A percentile compares a stretch with the other conserved stretches of the same genome.
Evolutionary conservation across 768 basidiomycete species (phyloP).

Genomic region (Russula compacta): DNA sequence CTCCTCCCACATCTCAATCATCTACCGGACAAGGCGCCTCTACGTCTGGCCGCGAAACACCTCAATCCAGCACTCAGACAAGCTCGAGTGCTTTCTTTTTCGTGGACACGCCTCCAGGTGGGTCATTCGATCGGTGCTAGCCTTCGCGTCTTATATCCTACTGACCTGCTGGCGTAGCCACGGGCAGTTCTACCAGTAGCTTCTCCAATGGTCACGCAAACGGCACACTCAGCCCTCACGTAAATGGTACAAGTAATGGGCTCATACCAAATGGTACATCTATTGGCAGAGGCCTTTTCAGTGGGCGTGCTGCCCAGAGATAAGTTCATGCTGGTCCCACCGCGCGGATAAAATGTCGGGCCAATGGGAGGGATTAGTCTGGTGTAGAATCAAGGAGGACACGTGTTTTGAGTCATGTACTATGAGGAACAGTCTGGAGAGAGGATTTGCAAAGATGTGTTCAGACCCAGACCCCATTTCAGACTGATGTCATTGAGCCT

Average conservation of each 20-base stretch:
- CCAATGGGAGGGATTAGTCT: background rate
- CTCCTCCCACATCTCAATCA: background rate
- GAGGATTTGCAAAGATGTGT: too few species aligned
- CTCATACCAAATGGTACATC: background rate
- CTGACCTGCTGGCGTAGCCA: background rate
- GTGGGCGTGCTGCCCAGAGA: background rate
- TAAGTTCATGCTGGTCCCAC: background rate
- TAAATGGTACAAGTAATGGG: background rate
- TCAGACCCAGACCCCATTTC: too few species aligned
- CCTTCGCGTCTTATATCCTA: background rate
- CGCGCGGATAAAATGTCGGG: background rate
- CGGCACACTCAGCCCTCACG: background rate
- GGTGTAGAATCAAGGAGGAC: too few species aligned
- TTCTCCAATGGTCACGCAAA: background rate
- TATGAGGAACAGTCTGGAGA: too few species aligned
- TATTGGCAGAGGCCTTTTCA: background rate
- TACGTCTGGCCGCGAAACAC: background rate
- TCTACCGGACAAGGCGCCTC: background rate
- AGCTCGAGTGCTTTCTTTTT: background rate
- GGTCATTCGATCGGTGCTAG: background rate
- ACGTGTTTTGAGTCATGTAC: too few species aligned
- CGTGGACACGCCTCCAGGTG: constrained; percentile 6
- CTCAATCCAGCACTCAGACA: background rate
- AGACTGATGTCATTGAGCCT: too few species aligned
- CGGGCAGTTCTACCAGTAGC: background rate